A percentile compares a stretch with the other conserved stretches of the same genome.
These are phyloP conservation scores for Metarhizium sp. DNA, from an alignment of 2,329 filamentous ascomycete genomes.

Conservation along the genomic window DNA sequence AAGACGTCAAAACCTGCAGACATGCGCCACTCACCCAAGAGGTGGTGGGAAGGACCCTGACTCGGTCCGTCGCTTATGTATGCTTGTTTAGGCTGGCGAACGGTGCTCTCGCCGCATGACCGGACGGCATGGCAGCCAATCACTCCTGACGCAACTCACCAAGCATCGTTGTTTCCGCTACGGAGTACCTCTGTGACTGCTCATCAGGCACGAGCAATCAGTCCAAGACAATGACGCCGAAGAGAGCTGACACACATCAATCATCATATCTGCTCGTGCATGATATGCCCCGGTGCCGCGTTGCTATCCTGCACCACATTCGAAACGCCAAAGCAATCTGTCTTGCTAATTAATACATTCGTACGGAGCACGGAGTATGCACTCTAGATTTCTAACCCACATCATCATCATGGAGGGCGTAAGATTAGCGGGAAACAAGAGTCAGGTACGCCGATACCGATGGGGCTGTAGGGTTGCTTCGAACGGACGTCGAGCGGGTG, in stretches of 20 bases:
- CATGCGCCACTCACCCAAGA: neutral
- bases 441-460: neutral
- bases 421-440: neutral
- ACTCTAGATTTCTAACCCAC: neutral
- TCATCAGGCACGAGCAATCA: too few relatives aligned
- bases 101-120: neutral
- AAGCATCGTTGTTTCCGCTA: too few relatives aligned
- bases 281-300: too few relatives aligned
- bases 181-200: too few relatives aligned
- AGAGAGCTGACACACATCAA: too few relatives aligned
- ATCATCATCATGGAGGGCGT: neutral
- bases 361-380: too few relatives aligned
- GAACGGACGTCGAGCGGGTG: neutral
- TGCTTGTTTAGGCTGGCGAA: neutral
- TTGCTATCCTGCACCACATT: neutral
- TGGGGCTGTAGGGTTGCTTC: slow-evolving; percentile 1
- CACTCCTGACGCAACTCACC: too few relatives aligned
- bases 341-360: too few relatives aligned
- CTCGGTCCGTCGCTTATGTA: neutral
- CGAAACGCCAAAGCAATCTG: neutral
- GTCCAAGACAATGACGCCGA: too few relatives aligned
- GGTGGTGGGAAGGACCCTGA: neutral
- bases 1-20: neutral
- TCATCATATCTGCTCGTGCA: too few relatives aligned
- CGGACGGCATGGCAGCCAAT: too few relatives aligned